Base-by-base conservation (phyloP, 768 basidiomycete species). In the Termitomyces sp. region DNA sequence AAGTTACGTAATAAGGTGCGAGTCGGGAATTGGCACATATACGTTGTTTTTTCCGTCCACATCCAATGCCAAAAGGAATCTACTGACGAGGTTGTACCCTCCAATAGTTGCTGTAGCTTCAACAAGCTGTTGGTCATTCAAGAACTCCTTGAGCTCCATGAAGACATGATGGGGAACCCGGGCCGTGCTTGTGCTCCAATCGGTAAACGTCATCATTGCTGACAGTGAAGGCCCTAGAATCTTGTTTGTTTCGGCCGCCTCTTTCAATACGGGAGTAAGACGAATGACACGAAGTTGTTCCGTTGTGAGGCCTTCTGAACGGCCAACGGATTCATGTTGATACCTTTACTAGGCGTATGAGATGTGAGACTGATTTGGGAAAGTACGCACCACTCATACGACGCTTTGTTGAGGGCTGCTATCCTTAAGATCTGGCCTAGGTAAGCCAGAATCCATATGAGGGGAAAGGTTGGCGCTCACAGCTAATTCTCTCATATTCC, bases 401-500 rank as follows among this genome's bases (percentile, higher is more conserved):
- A 53, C 2, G 67, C 68, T 11, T 63, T 60, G 46, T 68, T 70
- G 12, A 71, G 49, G 0, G 65, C 62, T 12, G 70, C 70, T 23
- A 65, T 67, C 21, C 70, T 60, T 10, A 71, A 57, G 37, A 71
- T 69, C 69, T 69, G 42, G 6, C 5, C 38, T 6, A 44, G 40
- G 28, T 42, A 8, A 57, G 28, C 12, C 7, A 23, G 15, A n/a
- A 28, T 6, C 14, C 5, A 15, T 14, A 23, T 15, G 12, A 17
- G 7, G 14, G 23, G 42, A n/a, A 14, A 35, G 28, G 12, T 41
- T 4, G 23, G 15, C 26, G 58, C 70, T 54, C 51, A 73, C 72
- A 42, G 72, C 62, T 19, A 74, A 63, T 53, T 75, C 74, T 15
- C 74, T 64, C 71, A 76, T 73, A 19, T 63, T 50, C 2, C 63